These are phyloP conservation scores for Plasmodium yoelii DNA, from an alignment of 169 alveolate species.

Conservation along the genomic window DNA sequence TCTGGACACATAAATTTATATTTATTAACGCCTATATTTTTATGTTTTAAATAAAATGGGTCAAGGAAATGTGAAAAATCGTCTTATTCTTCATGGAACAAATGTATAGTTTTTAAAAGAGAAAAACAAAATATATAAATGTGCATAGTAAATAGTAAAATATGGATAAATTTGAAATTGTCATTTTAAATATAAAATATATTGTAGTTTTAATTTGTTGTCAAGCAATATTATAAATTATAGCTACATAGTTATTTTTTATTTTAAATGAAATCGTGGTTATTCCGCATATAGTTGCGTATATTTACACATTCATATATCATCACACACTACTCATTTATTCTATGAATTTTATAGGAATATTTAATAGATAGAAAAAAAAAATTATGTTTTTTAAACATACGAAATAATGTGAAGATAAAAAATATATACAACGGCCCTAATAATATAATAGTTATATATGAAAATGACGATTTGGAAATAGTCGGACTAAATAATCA, in stretches of 20 bases:
- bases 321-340: background rate
- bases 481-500: conserved; percentile 54
- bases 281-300: background rate
- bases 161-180: background rate
- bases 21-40: too few relatives aligned
- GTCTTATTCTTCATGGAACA: conserved; percentile 69
- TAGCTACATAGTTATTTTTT: background rate
- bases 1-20: too few relatives aligned
- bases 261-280: background rate
- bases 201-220: too few relatives aligned
- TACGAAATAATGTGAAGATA: conserved; percentile 16
- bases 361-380: conserved; percentile 44
- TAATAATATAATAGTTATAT: conserved; percentile 46
- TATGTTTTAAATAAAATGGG: conserved; percentile 25
- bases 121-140: background rate
- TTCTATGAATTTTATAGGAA: conserved; percentile 35
- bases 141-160: background rate
- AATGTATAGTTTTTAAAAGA: conserved; percentile 51
- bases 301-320: background rate
- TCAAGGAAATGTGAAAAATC: conserved; percentile 63
- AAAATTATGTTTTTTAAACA: conserved; percentile 47
- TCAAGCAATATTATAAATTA: too few relatives aligned
- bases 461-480: conserved; percentile 70
- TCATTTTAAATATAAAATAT: too few relatives aligned
- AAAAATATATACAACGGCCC: conserved; percentile 55